phyloP scores from a whole-genome alignment of 805 yeast genomes.

The Blastobotrys attinorum region DNA sequence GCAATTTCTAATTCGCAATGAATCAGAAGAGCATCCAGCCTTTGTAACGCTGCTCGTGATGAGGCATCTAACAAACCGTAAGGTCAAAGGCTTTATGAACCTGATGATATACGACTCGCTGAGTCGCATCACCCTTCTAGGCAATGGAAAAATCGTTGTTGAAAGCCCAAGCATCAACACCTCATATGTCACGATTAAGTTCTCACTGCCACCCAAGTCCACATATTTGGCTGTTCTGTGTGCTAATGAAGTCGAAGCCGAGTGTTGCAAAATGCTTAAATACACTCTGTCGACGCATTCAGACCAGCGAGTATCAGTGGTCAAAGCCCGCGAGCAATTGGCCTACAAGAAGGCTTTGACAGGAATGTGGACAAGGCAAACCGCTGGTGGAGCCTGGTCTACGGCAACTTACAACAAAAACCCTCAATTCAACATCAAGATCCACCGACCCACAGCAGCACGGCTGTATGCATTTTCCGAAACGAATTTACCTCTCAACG shows the following conservation, averaged over 20 bases:
- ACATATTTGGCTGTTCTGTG: slow-evolving; percentile 19
- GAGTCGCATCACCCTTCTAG: slow-evolving; percentile 8
- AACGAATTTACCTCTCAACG: slow-evolving; percentile 29
- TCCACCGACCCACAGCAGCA: not conserved
- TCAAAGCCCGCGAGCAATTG: slow-evolving; percentile 29
- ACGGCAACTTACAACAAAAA: slow-evolving; percentile 40
- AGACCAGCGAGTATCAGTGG: slow-evolving; percentile 14
- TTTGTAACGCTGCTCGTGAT: slow-evolving; percentile 6
- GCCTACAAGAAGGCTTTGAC: slow-evolving; percentile 15
- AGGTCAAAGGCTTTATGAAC: slow-evolving; percentile 4
- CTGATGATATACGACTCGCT: slow-evolving; percentile 8
- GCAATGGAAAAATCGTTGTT: slow-evolving; percentile 9
- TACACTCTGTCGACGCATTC: slow-evolving; percentile 16
- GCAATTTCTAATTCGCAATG: slow-evolving; percentile 37
- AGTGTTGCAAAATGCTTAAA: slow-evolving; percentile 2
- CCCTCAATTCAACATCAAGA: slow-evolving; percentile 40
- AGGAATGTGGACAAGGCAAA: slow-evolving; percentile 40
- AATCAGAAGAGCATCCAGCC: not conserved
- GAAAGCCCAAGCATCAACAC: slow-evolving; percentile 26
- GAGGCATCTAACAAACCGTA: slow-evolving; percentile 8
- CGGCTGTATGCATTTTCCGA: slow-evolving; percentile 23
- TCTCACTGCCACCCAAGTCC: slow-evolving; percentile 18
- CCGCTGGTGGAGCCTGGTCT: slow-evolving; percentile 51
- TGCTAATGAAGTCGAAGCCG: slow-evolving; percentile 7
- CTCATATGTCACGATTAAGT: slow-evolving; percentile 25